Percentiles rank a stretch among this genome's conserved stretches.
phyloP scores from a whole-genome alignment of 257 asterid genomes.

The Craterostigma plantagineum region DNA sequence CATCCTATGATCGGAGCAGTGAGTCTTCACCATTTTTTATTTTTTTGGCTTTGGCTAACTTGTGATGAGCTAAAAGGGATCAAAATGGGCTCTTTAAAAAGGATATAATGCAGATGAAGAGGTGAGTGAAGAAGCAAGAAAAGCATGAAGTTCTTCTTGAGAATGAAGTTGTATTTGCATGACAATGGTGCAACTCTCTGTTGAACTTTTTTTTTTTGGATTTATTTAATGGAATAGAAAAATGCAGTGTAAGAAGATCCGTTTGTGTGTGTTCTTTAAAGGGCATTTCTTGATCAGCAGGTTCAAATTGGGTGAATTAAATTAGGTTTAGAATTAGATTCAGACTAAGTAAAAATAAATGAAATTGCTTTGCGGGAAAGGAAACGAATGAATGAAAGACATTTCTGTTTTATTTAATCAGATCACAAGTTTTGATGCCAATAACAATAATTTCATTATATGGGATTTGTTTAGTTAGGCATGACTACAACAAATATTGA shows the following conservation, averaged over 20 bases:
- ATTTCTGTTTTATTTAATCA: constrained; percentile 7
- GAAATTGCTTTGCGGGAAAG: constrained; percentile 13
- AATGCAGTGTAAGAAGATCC: constrained; percentile 5
- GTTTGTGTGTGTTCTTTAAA: constrained; percentile 16
- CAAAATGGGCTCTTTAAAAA: neutral
- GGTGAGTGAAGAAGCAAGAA: constrained; percentile 34
- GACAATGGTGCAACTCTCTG: constrained; percentile 25
- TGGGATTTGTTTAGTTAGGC: constrained; percentile 6
- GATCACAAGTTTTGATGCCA: constrained; percentile 19
- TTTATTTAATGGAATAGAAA: constrained; percentile 6
- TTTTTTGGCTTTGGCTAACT: too few relatives aligned
- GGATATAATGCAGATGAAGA: too few relatives aligned
- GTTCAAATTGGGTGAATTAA: constrained; percentile 53
- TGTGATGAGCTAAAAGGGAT: neutral
- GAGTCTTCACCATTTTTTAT: constrained; percentile 41
- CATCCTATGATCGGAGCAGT: constrained; percentile 18
- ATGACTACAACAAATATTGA: constrained; percentile 1
- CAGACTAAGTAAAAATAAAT: constrained; percentile 15
- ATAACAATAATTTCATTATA: neutral
- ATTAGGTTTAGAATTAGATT: constrained; percentile 51
- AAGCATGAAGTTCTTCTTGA: constrained; percentile 29
- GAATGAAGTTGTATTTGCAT: constrained; percentile 35
- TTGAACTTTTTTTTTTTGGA: constrained; percentile 11
- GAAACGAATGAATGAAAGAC: constrained; percentile 13
- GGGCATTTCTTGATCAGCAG: constrained; percentile 29